Percentiles rank a stretch among this genome's conserved stretches.
Evolutionary conservation across 1,139 yeast species (phyloP).

Genomic region (Pichia sp.): DNA sequence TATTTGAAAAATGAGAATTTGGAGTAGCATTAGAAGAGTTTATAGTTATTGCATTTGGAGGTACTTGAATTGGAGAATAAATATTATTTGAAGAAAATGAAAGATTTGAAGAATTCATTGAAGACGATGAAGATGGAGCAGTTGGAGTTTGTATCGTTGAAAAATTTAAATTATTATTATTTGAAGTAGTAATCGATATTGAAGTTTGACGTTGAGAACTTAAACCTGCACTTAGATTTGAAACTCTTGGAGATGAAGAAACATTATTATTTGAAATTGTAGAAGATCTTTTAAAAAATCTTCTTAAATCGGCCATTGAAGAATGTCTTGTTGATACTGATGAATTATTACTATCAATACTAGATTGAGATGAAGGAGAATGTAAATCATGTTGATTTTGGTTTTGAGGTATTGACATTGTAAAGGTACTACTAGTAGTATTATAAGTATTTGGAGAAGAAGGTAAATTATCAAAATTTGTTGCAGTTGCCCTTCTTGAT

Average conservation of each 20-base stretch:
- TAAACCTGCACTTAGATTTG: slow-evolving; percentile 33
- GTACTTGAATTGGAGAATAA: slow-evolving; percentile 16
- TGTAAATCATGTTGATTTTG: slow-evolving; percentile 13
- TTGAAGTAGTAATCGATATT: neutral
- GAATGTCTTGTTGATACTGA: slow-evolving; percentile 41
- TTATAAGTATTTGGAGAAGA: slow-evolving; percentile 24
- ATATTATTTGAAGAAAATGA: slow-evolving; percentile 1
- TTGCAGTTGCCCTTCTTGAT: slow-evolving; percentile 31
- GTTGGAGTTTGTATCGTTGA: no score
- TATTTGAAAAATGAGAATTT: slow-evolving; percentile 4
- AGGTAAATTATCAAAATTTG: slow-evolving; percentile 19
- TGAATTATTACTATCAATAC: slow-evolving; percentile 12
- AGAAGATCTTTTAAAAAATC: slow-evolving; percentile 54
- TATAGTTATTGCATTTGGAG: slow-evolving; percentile 18
- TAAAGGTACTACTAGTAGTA: slow-evolving; percentile 6
- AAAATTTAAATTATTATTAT: neutral
- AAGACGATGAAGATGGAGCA: no score
- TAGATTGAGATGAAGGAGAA: slow-evolving; percentile 27
- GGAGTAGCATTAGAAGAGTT: slow-evolving; percentile 23
- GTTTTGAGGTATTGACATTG: slow-evolving; percentile 10
- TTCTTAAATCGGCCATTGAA: slow-evolving; percentile 71
- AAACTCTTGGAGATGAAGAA: slow-evolving; percentile 37
- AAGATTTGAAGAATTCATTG: neutral
- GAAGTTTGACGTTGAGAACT: slow-evolving; percentile 25
- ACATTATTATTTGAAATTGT: slow-evolving; percentile 17